Percentiles rank a stretch among this genome's conserved stretches.
These are phyloP conservation scores for Citrus glauca DNA, from an alignment of 345 rosid genomes.

Conservation along the genomic window DNA sequence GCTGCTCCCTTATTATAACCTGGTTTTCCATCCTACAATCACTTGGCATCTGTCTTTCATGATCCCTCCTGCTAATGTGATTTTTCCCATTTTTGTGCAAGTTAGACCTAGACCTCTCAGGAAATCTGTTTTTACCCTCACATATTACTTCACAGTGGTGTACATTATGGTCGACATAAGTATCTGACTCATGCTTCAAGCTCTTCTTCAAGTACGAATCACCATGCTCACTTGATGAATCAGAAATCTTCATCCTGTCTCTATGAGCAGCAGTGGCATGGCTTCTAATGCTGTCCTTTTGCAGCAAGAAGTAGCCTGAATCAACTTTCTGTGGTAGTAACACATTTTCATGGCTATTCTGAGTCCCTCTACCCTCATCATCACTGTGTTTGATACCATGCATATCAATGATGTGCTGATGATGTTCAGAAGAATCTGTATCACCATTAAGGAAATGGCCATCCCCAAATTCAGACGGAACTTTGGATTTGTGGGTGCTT, in stretches of 20 bases:
- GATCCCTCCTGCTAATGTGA: constrained; percentile 8
- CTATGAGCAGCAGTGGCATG: constrained; percentile 17
- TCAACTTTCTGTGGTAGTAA: constrained; percentile 14
- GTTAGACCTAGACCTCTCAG: constrained; percentile 16
- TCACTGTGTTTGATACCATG: constrained; percentile 7
- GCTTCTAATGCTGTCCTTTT: constrained; percentile 21
- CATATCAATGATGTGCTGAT: constrained; percentile 1
- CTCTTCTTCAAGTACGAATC: constrained; percentile 21
- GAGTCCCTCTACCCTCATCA: constrained; percentile 15
- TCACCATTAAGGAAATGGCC: constrained; percentile 1
- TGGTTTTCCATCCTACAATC: constrained; percentile 20
- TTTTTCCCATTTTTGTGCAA: constrained; percentile 23
- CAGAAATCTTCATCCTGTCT: constrained; percentile 20
- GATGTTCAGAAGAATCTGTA: constrained; percentile 14
- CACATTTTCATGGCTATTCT: constrained; percentile 7
- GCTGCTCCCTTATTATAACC: constrained; percentile 20
- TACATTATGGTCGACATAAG: constrained; percentile 6
- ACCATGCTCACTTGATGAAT: constrained; percentile 14
- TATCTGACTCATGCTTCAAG: constrained; percentile 12
- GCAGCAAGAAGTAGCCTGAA: constrained; percentile 8
- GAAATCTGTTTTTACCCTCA: constrained; percentile 10
- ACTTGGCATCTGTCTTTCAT: constrained; percentile 20
- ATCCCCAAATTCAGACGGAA: background rate
- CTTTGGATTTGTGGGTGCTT: background rate
- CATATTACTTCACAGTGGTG: constrained; percentile 1